Conservation (phyloP, 73 alveolate species). For the Paraurostyla sp. region DNA sequence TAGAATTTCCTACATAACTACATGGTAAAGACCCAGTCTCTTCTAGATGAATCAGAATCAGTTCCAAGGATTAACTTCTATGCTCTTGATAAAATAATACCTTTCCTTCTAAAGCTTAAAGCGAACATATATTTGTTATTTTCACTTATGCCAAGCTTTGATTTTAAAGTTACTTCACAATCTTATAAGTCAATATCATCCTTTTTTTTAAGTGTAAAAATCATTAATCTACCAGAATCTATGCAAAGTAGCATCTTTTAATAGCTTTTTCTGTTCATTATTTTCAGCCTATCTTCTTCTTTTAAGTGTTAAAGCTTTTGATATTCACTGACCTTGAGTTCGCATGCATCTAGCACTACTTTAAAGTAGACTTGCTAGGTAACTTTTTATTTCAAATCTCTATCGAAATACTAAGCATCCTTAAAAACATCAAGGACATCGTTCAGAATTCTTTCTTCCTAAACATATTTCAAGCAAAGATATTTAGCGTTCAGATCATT, state of each 20-base stretch:
- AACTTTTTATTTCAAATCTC: conserved; percentile 18
- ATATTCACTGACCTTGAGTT: background rate
- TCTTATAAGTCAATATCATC: conserved; percentile 14
- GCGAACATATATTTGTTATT: conserved; percentile 32
- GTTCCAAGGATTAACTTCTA: conserved; percentile 28
- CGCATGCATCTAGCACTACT: conserved; percentile 47
- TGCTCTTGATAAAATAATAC: background rate
- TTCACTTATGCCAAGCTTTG: conserved; percentile 44
- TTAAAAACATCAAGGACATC: conserved; percentile 21
- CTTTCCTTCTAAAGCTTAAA: background rate
- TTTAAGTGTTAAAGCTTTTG: background rate
- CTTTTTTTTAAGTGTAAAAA: conserved; percentile 38
- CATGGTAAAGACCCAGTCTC: conserved; percentile 48
- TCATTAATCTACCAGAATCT: conserved; percentile 56
- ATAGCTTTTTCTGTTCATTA: background rate
- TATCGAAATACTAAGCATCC: conserved; percentile 25
- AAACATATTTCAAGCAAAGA: background rate
- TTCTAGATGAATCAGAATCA: conserved; percentile 39
- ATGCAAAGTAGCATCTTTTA: conserved; percentile 39
- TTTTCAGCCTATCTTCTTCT: background rate
- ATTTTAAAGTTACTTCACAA: conserved; percentile 13
- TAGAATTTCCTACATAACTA: background rate
- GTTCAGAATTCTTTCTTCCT: conserved; percentile 22
- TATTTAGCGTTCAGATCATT: background rate
- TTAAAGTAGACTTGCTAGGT: conserved; percentile 22